phyloP scores from a whole-genome alignment of 2,329 filamentous ascomycete genomes.

The Aureobasidium sp. region DNA sequence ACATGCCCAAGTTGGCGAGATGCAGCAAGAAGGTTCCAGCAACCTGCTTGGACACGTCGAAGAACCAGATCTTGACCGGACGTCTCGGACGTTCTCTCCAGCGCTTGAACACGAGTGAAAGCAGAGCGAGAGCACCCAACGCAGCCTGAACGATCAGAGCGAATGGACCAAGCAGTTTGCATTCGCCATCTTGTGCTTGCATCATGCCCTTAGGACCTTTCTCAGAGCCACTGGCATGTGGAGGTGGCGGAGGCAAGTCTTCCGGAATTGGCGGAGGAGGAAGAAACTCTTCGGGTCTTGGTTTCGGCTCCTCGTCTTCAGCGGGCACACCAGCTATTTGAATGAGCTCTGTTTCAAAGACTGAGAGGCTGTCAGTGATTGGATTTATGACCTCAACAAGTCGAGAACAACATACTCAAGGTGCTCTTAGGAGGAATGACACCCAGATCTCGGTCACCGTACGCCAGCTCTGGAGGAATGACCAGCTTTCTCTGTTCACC shows the following conservation, averaged over 20 bases:
- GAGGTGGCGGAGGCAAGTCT: conserved; percentile 13
- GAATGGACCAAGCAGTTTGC: conserved; percentile 80
- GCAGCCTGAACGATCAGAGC: conserved; percentile 84
- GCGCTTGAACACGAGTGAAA: conserved; percentile 86
- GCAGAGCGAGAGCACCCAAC: conserved; percentile 72
- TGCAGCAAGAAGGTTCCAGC: conserved; percentile 89
- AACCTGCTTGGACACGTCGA: conserved; percentile 95
- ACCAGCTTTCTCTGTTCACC: conserved; percentile 85
- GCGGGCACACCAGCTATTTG: conserved; percentile 63
- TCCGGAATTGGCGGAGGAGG: conserved; percentile 17
- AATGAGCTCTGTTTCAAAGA: conserved; percentile 89
- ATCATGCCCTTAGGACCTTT: conserved; percentile 3
- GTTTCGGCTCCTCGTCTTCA: conserved; percentile 16
- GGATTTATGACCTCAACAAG: no score
- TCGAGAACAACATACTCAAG: conserved; percentile 41
- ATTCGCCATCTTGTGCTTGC: conserved; percentile 56
- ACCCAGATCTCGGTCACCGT: conserved; percentile 67
- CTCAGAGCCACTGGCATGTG: background rate
- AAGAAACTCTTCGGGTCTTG: conserved; percentile 13
- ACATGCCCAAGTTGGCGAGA: conserved; percentile 90
- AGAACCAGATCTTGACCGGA: conserved; percentile 94
- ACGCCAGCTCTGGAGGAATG: conserved; percentile 79
- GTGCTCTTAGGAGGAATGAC: conserved; percentile 72
- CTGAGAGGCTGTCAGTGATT: background rate
- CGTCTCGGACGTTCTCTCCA: conserved; percentile 88